These are phyloP conservation scores for Jamesozyma gamospora DNA, from an alignment of 805 yeast genomes.

Conservation along the genomic window DNA sequence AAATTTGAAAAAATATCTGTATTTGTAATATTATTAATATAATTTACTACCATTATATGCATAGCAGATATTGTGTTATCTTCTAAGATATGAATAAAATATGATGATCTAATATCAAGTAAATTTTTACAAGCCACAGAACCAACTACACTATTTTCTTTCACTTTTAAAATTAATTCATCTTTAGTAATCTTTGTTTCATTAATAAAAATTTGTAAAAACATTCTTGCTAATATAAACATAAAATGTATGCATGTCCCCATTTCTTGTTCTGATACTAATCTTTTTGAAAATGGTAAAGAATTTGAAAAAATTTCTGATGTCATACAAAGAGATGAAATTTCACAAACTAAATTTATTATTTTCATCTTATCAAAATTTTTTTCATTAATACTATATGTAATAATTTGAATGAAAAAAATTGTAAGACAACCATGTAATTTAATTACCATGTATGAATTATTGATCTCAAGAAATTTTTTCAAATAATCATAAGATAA, in stretches of 20 bases:
- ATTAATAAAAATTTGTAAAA: neutral
- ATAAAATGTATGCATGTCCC: neutral
- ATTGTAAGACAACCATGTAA: neutral
- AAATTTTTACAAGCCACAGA: neutral
- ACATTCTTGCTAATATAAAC: neutral
- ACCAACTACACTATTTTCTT: neutral
- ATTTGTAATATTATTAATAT: neutral
- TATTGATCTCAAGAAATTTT: neutral
- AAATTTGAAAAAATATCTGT: constrained; percentile 1
- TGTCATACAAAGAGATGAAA: neutral
- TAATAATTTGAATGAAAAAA: neutral
- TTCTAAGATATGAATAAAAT: neutral
- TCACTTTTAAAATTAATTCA: neutral
- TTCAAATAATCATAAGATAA: neutral
- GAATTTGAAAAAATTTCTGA: too few species aligned
- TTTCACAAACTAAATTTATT: neutral
- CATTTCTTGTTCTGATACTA: neutral
- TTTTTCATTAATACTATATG: neutral
- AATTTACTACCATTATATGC: neutral
- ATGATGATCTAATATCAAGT: neutral
- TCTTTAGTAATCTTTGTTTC: neutral
- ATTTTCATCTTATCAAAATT: neutral
- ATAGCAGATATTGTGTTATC: neutral
- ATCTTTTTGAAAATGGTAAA: neutral
- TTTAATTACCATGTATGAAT: neutral